Conservation (phyloP, 2,329 filamentous ascomycete species). For the Ceratocystis cubensis region DNA sequence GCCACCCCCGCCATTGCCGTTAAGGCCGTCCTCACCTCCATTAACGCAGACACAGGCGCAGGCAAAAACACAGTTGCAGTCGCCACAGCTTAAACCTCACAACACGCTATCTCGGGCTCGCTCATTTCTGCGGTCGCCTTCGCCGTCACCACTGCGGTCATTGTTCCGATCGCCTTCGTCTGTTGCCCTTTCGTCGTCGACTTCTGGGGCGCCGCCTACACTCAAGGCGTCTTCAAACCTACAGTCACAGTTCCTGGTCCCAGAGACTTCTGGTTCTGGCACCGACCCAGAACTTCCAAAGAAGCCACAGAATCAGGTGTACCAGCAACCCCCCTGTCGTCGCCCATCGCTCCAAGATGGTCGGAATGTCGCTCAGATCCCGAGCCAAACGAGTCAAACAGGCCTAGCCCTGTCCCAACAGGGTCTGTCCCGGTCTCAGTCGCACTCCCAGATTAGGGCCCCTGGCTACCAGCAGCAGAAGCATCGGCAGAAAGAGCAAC, state of each 20-base stretch:
- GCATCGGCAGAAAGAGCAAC: background rate
- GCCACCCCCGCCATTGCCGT: background rate
- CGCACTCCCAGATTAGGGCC: background rate
- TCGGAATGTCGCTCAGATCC: constrained; percentile 1
- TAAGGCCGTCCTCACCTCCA: background rate
- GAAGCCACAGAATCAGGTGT: background rate
- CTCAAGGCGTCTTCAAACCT: background rate
- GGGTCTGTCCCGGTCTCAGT: background rate
- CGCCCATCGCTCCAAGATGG: background rate
- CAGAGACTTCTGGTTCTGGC: background rate
- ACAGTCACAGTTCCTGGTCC: background rate
- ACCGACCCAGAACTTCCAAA: background rate
- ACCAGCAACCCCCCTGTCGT: constrained; percentile 1
- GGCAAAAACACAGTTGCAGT: background rate
- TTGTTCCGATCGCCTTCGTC: background rate
- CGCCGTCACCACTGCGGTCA: background rate
- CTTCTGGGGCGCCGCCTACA: background rate
- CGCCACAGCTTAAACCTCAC: background rate
- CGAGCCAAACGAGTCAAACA: background rate
- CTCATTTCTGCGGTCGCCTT: background rate
- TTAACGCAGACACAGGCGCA: background rate
- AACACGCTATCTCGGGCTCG: background rate
- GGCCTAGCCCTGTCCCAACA: background rate
- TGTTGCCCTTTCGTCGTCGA: background rate
- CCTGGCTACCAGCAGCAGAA: background rate